Percentiles rank a stretch among this genome's conserved stretches.
Conservation (phyloP, 1,284 basidiomycete species). For the Sphagnurus paluster region DNA sequence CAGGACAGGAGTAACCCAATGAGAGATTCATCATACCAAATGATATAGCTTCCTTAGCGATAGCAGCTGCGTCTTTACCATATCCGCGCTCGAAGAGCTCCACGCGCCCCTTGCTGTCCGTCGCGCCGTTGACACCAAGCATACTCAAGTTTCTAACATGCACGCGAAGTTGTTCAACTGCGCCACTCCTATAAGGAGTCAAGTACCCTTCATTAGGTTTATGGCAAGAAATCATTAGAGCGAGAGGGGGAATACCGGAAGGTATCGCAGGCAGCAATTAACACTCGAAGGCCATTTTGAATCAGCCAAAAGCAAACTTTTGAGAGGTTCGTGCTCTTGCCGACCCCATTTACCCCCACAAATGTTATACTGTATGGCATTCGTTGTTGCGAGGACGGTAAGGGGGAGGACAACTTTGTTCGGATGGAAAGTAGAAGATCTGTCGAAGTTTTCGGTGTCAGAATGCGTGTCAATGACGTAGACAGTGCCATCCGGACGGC, state of each 20-base stretch:
- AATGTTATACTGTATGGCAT: slow-evolving; percentile 94
- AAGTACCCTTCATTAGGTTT: background rate
- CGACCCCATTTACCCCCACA: slow-evolving; percentile 99
- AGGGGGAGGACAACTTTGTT: slow-evolving; percentile 68
- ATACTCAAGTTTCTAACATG: slow-evolving; percentile 95
- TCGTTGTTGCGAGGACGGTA: slow-evolving; percentile 71
- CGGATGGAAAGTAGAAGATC: slow-evolving; percentile 87
- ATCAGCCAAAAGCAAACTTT: slow-evolving; percentile 99
- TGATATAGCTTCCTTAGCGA: slow-evolving; percentile 92
- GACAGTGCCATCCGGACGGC: slow-evolving; percentile 87
- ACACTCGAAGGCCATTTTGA: slow-evolving; percentile 89
- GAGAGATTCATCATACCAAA: slow-evolving; percentile 59
- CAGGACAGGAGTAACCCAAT: background rate
- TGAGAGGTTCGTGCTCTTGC: slow-evolving; percentile 96
- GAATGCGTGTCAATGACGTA: slow-evolving; percentile 86
- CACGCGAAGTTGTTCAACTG: slow-evolving; percentile 96
- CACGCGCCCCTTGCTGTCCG: slow-evolving; percentile 72
- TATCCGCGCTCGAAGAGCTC: slow-evolving; percentile 97
- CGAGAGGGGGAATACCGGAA: slow-evolving; percentile 62
- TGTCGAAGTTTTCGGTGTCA: slow-evolving; percentile 96
- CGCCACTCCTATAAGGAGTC: slow-evolving; percentile 69
- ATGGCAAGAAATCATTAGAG: background rate
- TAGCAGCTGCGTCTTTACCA: slow-evolving; percentile 97
- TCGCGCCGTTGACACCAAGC: slow-evolving; percentile 73
- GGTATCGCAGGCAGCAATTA: slow-evolving; percentile 99